Base-by-base conservation (phyloP, 140 eudicot genomes). In the Flaveria floridana region DNA sequence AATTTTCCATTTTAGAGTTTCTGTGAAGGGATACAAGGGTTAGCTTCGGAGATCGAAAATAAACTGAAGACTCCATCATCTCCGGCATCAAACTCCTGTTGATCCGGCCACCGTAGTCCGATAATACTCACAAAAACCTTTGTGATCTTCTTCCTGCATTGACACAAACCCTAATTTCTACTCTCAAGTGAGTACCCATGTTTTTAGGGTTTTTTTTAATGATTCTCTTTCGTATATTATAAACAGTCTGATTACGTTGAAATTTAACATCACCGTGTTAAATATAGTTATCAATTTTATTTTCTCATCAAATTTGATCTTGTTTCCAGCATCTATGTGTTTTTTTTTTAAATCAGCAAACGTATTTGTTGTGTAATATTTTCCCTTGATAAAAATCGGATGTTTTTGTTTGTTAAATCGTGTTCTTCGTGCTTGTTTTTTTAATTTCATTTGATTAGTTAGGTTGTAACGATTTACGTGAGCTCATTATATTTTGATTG, bases 121-220 rank as follows among this genome's bases (percentile, higher is more conserved):
- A 20, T 65, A 47, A 18, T 12, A 1, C 42, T 7, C 14, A 21
- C 37, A 30, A 47, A 47, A 23, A 2, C 59, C 51, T 20, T 14
- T 20, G 67, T 34, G 73, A 65, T 76, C 56, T 51, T 51, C 50
- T 75, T 50, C n/a, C 71, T 44, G 55, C 56, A 37, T 75, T 63
- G 23, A 12, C 34, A 52, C 52, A 76, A 76, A 42, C 73, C 80
- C 73, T 76, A 76, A 76, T 65, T 51, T 65, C 46, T 76, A 76
- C 28, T 50, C 41, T 65, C 73, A 65, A 20, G 66, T 76, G 57
- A 68, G 74, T 76, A 28, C 52, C 9, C 3, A 64, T 30, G 56
- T 58, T 57, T 75, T 75, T 18, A 16, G 73, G 19, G 37, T 30
- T 30, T 30, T 30, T 34, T 42, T 66, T 13, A 16, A 28, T 61